Evolutionary conservation across 2,329 filamentous ascomycete genomes (phyloP).

Genomic region (Domatiomyces catenatus): DNA sequence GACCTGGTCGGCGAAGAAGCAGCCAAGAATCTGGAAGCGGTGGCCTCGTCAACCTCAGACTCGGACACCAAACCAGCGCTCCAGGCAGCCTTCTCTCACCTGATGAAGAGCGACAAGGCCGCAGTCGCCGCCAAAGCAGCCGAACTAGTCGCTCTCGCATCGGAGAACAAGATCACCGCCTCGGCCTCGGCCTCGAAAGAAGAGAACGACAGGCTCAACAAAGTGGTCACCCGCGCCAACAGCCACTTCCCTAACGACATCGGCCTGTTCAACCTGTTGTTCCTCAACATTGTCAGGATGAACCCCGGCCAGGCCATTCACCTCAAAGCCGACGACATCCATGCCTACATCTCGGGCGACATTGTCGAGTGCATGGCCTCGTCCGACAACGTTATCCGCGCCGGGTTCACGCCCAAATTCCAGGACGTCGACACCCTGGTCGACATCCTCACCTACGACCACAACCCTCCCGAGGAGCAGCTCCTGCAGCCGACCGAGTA

Average conservation of each 20-base stretch:
- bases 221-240: constrained; percentile 63
- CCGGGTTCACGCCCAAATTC: constrained; percentile 96
- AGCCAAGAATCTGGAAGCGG: constrained; percentile 39
- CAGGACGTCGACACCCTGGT: constrained; percentile 86
- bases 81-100: constrained; percentile 55
- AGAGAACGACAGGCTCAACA: constrained; percentile 56
- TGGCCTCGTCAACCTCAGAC: constrained; percentile 40
- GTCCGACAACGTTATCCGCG: constrained; percentile 96
- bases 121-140: constrained; percentile 50
- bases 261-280: constrained; percentile 88
- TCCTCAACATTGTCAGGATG: constrained; percentile 87
- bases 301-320: constrained; percentile 88
- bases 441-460: constrained; percentile 85
- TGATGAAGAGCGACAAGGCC: constrained; percentile 64
- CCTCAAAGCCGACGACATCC: constrained; percentile 89
- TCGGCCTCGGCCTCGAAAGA: too few relatives aligned
- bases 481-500: constrained; percentile 82
- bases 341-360: constrained; percentile 64
- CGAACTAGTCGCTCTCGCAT: constrained; percentile 55
- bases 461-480: constrained; percentile 84
- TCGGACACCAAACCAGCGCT: constrained; percentile 63
- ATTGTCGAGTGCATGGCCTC: constrained; percentile 99
- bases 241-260: constrained; percentile 78
- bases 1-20: constrained; percentile 51
- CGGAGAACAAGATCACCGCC: constrained; percentile 21